Evolutionary conservation across 2,329 filamentous ascomycete species (phyloP), one percentile per base, ranked within the genome.

Genomic region (Colletotrichum sp.): DNA sequence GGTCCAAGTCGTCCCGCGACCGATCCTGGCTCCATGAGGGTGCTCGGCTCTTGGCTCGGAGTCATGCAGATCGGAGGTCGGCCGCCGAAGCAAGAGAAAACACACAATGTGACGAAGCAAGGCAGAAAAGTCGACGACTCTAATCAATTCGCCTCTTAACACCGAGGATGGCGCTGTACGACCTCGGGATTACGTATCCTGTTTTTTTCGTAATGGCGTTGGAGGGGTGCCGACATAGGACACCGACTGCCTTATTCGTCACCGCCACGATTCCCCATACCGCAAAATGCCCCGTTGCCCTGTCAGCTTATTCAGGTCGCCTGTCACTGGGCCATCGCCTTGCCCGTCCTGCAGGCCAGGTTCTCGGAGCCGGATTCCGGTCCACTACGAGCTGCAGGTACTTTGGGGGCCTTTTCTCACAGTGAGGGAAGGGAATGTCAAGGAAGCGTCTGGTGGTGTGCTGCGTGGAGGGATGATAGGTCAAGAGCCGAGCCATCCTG

Each of bases 271-370:
- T 30, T 28, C 68, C 36, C 34, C 28, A 55, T 39, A 8, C 49
- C 49, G 28, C 49, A 57, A 55, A 12, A 57, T 49, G 36, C 57
- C 57, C 26, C 62, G 36, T 34, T 55, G 26, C 74, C 70, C 71
- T 74, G 74, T 76, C 74, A 69, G 74, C 70, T 76, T 69, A 76
- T 74, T 76, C 71, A 66, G 24, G 59, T 60, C 44, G 34, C 60
- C 36, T 74, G 34, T 69, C 57, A 76, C 70, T 73, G 73, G 64
- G 66, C 32, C 57, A 32, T 62, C 36, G 63, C 63, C 63, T 26
- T 52, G 63, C 24, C 36, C 52, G 52, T 18, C 55, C 67, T 62
- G 62, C 39, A 57, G 62, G 63, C 63, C 39, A 73, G 70, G 34
- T 69, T 69, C 26, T 64, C 73, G 70, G 69, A 69, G 69, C 73